Conservation (phyloP, 2,329 filamentous ascomycete species). For the Cladosporium colombiae region DNA sequence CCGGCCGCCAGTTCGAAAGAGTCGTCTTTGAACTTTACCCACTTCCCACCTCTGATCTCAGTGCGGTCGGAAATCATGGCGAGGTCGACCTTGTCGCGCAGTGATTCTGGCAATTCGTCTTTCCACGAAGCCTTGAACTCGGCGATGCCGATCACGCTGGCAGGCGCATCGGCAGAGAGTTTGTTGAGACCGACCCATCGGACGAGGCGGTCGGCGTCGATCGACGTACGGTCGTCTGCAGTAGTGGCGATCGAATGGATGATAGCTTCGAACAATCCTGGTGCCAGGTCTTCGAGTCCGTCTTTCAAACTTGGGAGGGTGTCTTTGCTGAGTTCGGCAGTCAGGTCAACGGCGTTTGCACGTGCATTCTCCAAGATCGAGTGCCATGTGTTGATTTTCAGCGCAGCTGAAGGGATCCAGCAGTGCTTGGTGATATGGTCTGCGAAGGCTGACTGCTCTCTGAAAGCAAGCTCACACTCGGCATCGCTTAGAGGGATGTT, state of each 20-base stretch:
- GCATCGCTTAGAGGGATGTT: conserved; percentile 55
- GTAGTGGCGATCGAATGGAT: conserved; percentile 30
- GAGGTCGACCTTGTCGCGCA: conserved; percentile 31
- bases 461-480: conserved; percentile 55
- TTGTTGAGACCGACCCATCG: conserved; percentile 28
- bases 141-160: conserved; percentile 27
- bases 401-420: conserved; percentile 51
- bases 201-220: conserved; percentile 28
- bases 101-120: conserved; percentile 37
- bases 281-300: conserved; percentile 38
- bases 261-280: conserved; percentile 33
- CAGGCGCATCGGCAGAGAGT: conserved; percentile 28
- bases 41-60: conserved; percentile 25
- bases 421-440: conserved; percentile 33
- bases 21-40: conserved; percentile 26
- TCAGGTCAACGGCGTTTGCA: conserved; percentile 45
- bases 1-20: conserved; percentile 5
- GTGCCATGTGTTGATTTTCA: conserved; percentile 52
- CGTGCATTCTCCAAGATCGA: conserved; percentile 44
- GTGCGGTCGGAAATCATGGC: conserved; percentile 32
- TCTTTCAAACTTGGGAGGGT: conserved; percentile 33
- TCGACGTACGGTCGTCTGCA: conserved; percentile 32
- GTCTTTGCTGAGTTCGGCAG: neutral
- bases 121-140: conserved; percentile 43
- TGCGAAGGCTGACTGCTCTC: conserved; percentile 56